These are phyloP conservation scores for Tilletia walkeri DNA, from an alignment of 1,284 basidiomycete species.

Conservation along the genomic window DNA sequence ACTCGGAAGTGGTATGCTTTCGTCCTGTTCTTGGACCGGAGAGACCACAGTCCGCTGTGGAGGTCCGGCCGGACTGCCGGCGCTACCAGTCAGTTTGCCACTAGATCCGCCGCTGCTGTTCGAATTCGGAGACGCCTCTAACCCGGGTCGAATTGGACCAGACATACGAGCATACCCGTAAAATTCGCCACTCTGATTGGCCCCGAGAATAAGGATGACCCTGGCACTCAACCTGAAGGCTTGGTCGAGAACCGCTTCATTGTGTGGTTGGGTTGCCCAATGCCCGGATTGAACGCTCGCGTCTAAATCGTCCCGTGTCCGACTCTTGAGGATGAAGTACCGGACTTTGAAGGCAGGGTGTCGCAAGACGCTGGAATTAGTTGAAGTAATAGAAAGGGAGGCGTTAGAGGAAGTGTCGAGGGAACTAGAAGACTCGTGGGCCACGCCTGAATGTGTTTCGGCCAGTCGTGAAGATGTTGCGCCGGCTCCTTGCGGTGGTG, in stretches of 20 bases:
- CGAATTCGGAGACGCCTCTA: constrained; percentile 18
- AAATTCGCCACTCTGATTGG: constrained; percentile 74
- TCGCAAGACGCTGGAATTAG: constrained; percentile 67
- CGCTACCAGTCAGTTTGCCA: neutral
- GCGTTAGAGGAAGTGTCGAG: constrained; percentile 23
- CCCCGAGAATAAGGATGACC: constrained; percentile 84
- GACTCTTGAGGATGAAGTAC: constrained; percentile 88
- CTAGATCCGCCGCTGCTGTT: constrained; percentile 5
- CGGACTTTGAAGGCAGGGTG: constrained; percentile 74
- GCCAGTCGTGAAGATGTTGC: neutral
- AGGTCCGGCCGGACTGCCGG: neutral
- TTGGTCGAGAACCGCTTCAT: constrained; percentile 73
- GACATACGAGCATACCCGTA: constrained; percentile 55
- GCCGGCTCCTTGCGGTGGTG: neutral
- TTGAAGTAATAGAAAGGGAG: constrained; percentile 45
- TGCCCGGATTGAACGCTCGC: constrained; percentile 75
- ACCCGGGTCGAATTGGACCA: constrained; percentile 36
- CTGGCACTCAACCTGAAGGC: constrained; percentile 82
- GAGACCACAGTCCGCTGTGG: neutral
- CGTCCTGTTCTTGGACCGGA: neutral
- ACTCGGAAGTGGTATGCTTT: neutral
- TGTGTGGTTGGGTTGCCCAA: constrained; percentile 93
- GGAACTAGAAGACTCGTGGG: constrained; percentile 27
- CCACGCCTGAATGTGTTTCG: too few species aligned
- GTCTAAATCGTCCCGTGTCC: constrained; percentile 72